These are phyloP conservation scores for Mucor sp. DNA, from an alignment of 371 early-diverging fungal genomes.

Conservation along the genomic window DNA sequence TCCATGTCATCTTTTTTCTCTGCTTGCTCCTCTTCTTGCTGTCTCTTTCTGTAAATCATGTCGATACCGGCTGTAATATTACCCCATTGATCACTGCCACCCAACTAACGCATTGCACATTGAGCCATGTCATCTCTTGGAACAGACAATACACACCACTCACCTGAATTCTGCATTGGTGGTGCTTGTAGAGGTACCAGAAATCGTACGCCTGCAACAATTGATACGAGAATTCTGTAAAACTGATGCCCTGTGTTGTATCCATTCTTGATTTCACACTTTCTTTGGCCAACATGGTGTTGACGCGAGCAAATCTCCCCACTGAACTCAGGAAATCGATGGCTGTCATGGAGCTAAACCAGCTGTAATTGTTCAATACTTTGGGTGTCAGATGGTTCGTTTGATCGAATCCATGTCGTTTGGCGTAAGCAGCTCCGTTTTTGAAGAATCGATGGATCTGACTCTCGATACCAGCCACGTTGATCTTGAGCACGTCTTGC, in stretches of 20 bases:
- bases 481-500: conserved; percentile 55
- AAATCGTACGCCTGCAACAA: conserved; percentile 95
- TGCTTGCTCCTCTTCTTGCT: conserved; percentile 11
- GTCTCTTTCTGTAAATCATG: conserved; percentile 70
- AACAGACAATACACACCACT: background rate
- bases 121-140: background rate
- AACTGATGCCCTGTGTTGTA: conserved; percentile 87
- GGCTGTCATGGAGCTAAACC: conserved; percentile 80
- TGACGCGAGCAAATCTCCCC: conserved; percentile 82
- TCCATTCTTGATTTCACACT: conserved; percentile 79
- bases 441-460: conserved; percentile 77
- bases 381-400: conserved; percentile 30
- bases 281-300: conserved; percentile 87
- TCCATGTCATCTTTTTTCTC: conserved; percentile 20
- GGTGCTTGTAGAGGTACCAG: conserved; percentile 74
- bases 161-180: conserved; percentile 73
- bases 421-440: conserved; percentile 67
- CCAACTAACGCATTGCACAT: conserved; percentile 56
- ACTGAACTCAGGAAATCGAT: conserved; percentile 79
- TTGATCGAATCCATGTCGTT: conserved; percentile 39
- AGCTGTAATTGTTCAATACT: conserved; percentile 82
- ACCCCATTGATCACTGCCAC: conserved; percentile 98
- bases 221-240: conserved; percentile 96
- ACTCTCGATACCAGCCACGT: conserved; percentile 65
- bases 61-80: conserved; percentile 96